Conservation (phyloP, 768 basidiomycete genomes). For the Kwoniella sp. region DNA sequence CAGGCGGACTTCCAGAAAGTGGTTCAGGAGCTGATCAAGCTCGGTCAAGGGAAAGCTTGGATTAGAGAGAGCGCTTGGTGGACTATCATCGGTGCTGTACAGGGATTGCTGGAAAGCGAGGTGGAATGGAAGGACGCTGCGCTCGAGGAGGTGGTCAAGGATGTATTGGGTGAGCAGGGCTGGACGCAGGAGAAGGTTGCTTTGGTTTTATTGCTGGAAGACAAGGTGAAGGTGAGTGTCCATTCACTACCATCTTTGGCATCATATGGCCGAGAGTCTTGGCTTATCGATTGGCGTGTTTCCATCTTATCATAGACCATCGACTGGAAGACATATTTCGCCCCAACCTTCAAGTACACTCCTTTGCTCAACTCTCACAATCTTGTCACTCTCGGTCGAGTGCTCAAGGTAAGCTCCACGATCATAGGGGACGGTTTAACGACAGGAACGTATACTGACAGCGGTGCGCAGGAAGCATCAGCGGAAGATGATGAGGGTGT, state of each 20-base stretch:
- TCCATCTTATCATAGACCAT: no score
- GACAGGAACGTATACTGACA: conserved; percentile 16
- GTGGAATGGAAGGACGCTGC: conserved; percentile 74
- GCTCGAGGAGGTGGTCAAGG: conserved; percentile 60
- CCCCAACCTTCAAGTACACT: conserved; percentile 74
- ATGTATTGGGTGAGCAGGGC: conserved; percentile 61
- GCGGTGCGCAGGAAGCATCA: conserved; percentile 51
- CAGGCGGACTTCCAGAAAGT: conserved; percentile 65
- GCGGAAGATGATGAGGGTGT: conserved; percentile 64
- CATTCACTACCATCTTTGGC: not conserved
- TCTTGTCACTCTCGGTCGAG: conserved; percentile 68
- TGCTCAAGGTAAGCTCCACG: conserved; percentile 69
- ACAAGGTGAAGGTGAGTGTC: conserved; percentile 59
- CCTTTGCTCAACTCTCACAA: conserved; percentile 73
- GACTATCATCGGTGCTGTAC: conserved; percentile 68
- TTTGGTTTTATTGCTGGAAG: conserved; percentile 71
- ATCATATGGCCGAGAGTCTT: no score
- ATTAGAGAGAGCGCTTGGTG: conserved; percentile 89
- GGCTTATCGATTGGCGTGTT: no score
- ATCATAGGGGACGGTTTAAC: not conserved
- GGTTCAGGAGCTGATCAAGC: conserved; percentile 64
- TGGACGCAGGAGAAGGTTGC: conserved; percentile 93
- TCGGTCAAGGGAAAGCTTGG: conserved; percentile 87
- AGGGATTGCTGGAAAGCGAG: conserved; percentile 63
- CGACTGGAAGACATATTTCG: conserved; percentile 68